Evolutionary conservation across 441 rosid genomes (phyloP), one percentile per base, ranked within the genome.

Genomic region (Sinapis alba): DNA sequence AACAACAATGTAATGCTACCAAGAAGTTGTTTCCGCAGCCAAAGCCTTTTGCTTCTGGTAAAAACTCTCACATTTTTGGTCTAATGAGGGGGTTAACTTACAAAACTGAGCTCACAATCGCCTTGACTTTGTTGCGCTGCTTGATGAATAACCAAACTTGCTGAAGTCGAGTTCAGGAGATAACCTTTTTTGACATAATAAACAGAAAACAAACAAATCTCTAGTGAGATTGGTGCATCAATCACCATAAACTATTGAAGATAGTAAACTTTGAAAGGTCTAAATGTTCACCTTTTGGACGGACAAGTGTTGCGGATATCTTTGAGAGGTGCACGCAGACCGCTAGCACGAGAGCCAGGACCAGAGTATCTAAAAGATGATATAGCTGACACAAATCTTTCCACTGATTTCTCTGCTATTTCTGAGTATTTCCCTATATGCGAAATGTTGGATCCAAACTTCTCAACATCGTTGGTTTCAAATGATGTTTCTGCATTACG

Each of bases 401-500:
- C 97, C 75, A 93, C 81, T 51, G 97, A 93, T 74, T 89, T 87
- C 84, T 89, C 97, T 60, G 99, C 97, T 83, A 93, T 86, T 72
- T 80, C 84, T 57, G 91, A 86, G 77, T 90, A 96, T 50, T 34
- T 78, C 13, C 74, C 79, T 68, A 93, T 71, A 79, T 91, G 99
- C 28, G 91, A 84, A 68, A 96, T 86, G 87, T 89, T 75, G 1
- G 96, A 81, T 71, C 97, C 96, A 82, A 96, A 93, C 79, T 91
- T 92, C 74, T 79, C 84, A 65, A 58, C 80, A 19, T 78, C 54
- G 43, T 80, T 63, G 7, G 59, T 68, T 77, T 73, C 76, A 58
- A n/a, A 24, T 24, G 80, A 50, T 27, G 68, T 86, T 74, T 79
- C 80, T 10, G 80, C 84, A 54, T 54, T 64, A 64, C 80, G 67